Evolutionary conservation across 768 basidiomycete species (phyloP).

Genomic region (Lactarius akahatsu): DNA sequence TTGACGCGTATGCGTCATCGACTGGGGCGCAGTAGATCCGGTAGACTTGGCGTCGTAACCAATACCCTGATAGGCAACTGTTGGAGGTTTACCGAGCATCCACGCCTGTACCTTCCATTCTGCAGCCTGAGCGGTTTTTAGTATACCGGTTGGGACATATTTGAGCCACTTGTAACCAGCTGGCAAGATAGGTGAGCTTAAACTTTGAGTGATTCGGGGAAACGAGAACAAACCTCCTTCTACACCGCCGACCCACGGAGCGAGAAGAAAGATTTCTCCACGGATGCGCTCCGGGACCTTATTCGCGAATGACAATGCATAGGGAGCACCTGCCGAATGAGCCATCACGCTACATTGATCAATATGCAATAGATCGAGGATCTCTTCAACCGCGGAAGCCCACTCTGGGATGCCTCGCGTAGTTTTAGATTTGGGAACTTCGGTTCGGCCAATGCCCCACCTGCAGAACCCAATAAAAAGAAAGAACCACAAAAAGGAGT

Average conservation of each 20-base stretch:
- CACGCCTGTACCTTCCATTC: slow-evolving; percentile 97
- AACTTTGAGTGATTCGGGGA: slow-evolving; percentile 10
- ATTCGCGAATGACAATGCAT: slow-evolving; percentile 86
- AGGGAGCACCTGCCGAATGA: slow-evolving; percentile 94
- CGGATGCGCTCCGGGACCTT: slow-evolving; percentile 69
- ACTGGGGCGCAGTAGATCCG: slow-evolving; percentile 30
- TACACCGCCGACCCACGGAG: slow-evolving; percentile 94
- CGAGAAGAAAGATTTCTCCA: slow-evolving; percentile 84
- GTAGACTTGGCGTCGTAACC: slow-evolving; percentile 55
- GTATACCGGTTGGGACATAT: slow-evolving; percentile 88
- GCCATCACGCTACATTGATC: slow-evolving; percentile 86
- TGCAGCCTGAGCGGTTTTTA: slow-evolving; percentile 94
- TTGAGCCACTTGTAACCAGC: slow-evolving; percentile 95
- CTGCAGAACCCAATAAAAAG: slow-evolving; percentile 41
- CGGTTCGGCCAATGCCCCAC: slow-evolving; percentile 92
- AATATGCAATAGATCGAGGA: slow-evolving; percentile 78
- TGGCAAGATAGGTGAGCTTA: slow-evolving; percentile 34
- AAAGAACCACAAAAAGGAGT: not conserved
- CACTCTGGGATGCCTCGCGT: slow-evolving; percentile 85
- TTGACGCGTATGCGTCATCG: slow-evolving; percentile 11
- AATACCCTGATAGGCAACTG: slow-evolving; percentile 80
- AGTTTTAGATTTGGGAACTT: slow-evolving; percentile 59
- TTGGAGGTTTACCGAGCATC: slow-evolving; percentile 95
- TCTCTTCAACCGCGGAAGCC: slow-evolving; percentile 87
- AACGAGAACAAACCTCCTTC: slow-evolving; percentile 68